Conservation (phyloP, 192 early-diverging fungal species). For the Nowakowskiella sp. region DNA sequence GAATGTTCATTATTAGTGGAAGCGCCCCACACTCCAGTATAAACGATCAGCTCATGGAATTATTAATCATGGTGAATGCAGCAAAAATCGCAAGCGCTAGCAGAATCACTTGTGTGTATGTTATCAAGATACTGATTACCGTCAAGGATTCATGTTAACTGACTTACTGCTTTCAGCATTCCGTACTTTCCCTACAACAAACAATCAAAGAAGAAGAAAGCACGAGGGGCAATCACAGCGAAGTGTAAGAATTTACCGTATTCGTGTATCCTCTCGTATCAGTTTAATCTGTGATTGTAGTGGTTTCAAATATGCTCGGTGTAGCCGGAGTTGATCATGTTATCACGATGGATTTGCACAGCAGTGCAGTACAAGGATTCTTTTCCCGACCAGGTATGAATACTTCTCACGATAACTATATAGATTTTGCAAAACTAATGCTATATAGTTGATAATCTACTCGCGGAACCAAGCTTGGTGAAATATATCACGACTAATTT, state of each 20-base stretch:
- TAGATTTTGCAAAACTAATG: too few species aligned
- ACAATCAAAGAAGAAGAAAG: constrained; percentile 98
- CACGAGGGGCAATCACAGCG: constrained; percentile 88
- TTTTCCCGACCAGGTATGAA: constrained; percentile 87
- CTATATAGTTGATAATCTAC: constrained; percentile 93
- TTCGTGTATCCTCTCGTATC: not conserved
- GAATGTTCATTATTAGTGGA: constrained; percentile 44
- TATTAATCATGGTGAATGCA: constrained; percentile 95
- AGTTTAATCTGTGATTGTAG: constrained; percentile 21
- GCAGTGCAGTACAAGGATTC: constrained; percentile 91
- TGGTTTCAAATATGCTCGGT: constrained; percentile 89
- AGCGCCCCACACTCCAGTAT: constrained; percentile 6
- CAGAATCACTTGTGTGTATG: constrained; percentile 79
- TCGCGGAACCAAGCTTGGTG: constrained; percentile 81
- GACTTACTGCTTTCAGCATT: constrained; percentile 33
- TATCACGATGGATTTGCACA: constrained; percentile 97
- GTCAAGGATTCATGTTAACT: not conserved
- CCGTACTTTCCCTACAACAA: constrained; percentile 97
- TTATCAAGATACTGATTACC: not conserved
- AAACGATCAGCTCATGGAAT: constrained; percentile 88
- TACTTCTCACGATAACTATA: too few species aligned
- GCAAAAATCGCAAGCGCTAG: constrained; percentile 85
- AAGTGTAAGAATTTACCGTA: constrained; percentile 49
- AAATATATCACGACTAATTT: constrained; percentile 78
- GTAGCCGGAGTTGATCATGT: constrained; percentile 95